Evolutionary conservation across 129 eudicot genomes (phyloP), one percentile per base, ranked within the genome.

Genomic region (Flaveria bidentis): DNA sequence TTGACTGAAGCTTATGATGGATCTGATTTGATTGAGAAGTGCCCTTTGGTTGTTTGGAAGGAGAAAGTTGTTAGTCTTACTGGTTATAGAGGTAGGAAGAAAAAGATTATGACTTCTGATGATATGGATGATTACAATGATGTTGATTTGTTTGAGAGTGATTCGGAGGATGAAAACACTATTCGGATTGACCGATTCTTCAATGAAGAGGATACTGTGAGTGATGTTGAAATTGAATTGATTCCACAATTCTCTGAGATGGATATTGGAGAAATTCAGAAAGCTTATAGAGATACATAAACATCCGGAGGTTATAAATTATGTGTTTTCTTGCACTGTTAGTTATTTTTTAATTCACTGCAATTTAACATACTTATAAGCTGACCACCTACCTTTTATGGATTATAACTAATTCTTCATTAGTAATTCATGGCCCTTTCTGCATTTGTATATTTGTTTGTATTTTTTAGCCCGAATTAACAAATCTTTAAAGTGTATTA

Each of bases 1-100:
- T 78, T 94, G 80, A 91, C 83, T 14, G 96, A 91, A 71, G 98
- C 96, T 71, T 94, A 94, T 76, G 96, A 91, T 64, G 93, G 96
- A 46, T 76, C 51, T 8, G 96, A 94, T 15, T 84, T 91, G 84
- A 84, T 91, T 80, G 89, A 91, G 80, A 94, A 94, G 76, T 82
- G 85, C 60, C 96, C 97, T 17, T 30, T 94, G 84, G 88, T 89
- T 52, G 67, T 87, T 74, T 94, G 98, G 98, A 91, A 80, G 71
- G 71, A 66, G 71, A 66, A 66, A 1, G 71, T 66, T 66, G 51
- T 66, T 3, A 66, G 71, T 11, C 71, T 66, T 39, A 66, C 51
- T 36, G 71, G 71, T 39, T 66, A 30, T 66, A 66, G 71, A 30
- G 71, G 71, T 47, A 87, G 85, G 36, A 88, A 91, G 88, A 91